Conservation (phyloP, 768 basidiomycete genomes). For the Lactarius hengduanensis region DNA sequence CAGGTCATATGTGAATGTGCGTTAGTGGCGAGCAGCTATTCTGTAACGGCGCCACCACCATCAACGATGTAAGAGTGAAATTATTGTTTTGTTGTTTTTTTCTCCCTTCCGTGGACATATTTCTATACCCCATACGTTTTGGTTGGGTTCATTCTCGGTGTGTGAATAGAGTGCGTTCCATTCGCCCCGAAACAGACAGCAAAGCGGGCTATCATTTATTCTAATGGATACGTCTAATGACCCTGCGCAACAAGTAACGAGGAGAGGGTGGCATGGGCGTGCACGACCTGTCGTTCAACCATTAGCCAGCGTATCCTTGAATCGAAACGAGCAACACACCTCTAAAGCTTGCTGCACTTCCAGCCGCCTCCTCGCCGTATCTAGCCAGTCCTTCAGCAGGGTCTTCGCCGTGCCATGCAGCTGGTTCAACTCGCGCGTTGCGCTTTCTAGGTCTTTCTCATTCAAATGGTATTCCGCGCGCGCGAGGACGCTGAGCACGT, state of each 20-base stretch:
- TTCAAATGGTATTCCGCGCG: slow-evolving; percentile 86
- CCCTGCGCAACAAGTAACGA: slow-evolving; percentile 67
- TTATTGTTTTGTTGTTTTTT: not conserved
- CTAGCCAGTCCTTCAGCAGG: slow-evolving; percentile 83
- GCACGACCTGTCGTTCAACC: slow-evolving; percentile 57
- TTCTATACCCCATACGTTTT: slow-evolving; percentile 1
- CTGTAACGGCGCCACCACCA: slow-evolving; percentile 8
- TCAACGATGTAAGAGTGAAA: not conserved
- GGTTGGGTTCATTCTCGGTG: not conserved
- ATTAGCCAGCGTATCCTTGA: slow-evolving; percentile 3
- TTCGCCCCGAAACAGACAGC: not conserved
- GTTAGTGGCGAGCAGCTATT: slow-evolving; percentile 36
- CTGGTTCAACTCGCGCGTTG: slow-evolving; percentile 89
- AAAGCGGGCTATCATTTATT: slow-evolving; percentile 5
- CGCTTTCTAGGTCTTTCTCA: slow-evolving; percentile 90
- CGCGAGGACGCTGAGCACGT: slow-evolving; percentile 83
- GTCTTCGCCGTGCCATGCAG: slow-evolving; percentile 76
- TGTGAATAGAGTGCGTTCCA: not conserved
- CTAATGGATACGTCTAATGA: slow-evolving; percentile 15
- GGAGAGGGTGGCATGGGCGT: slow-evolving; percentile 79
- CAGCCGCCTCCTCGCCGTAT: slow-evolving; percentile 80
- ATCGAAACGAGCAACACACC: slow-evolving; percentile 40
- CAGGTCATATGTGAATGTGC: slow-evolving; percentile 90
- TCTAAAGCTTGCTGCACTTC: slow-evolving; percentile 93
- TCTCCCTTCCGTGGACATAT: not conserved